phyloP scores from a whole-genome alignment of 768 basidiomycete genomes.

The Omphalotus guepiniiformis region DNA sequence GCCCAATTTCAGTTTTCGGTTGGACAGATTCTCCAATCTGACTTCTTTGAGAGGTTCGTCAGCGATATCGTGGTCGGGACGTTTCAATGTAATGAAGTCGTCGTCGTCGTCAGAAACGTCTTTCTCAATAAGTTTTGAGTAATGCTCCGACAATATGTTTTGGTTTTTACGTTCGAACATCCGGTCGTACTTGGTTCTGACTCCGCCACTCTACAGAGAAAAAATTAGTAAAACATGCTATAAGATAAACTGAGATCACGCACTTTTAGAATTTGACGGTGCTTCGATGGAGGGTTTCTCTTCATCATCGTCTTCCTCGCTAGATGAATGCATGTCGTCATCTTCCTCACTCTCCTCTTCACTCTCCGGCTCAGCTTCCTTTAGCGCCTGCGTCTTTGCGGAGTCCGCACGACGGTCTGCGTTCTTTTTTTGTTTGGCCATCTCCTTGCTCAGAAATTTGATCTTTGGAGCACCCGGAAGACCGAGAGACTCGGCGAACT shows the following conservation, averaged over 20 bases:
- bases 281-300: slow-evolving; percentile 13
- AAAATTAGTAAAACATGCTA: background rate
- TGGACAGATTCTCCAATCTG: slow-evolving; percentile 61
- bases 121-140: slow-evolving; percentile 81
- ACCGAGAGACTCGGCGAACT: slow-evolving; percentile 86
- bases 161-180: slow-evolving; percentile 99
- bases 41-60: slow-evolving; percentile 26
- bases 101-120: slow-evolving; percentile 41
- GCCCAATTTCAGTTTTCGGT: slow-evolving; percentile 77
- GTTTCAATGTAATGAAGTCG: slow-evolving; percentile 92
- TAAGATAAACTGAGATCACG: slow-evolving; percentile 18
- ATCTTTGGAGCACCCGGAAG: slow-evolving; percentile 94
- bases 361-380: slow-evolving; percentile 19
- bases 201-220: slow-evolving; percentile 31
- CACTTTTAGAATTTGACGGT: slow-evolving; percentile 34
- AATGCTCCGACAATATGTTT: slow-evolving; percentile 86
- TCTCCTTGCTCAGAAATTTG: slow-evolving; percentile 71
- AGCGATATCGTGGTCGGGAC: slow-evolving; percentile 76
- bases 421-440: slow-evolving; percentile 77
- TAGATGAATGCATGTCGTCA: slow-evolving; percentile 16
- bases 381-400: slow-evolving; percentile 30
- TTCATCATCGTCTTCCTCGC: slow-evolving; percentile 23
- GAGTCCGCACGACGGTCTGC: slow-evolving; percentile 38
- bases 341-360: slow-evolving; percentile 28
- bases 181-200: slow-evolving; percentile 92